These are phyloP conservation scores for Recurvomyces mirabilis DNA, from an alignment of 495 filamentous ascomycete genomes.

Conservation along the genomic window DNA sequence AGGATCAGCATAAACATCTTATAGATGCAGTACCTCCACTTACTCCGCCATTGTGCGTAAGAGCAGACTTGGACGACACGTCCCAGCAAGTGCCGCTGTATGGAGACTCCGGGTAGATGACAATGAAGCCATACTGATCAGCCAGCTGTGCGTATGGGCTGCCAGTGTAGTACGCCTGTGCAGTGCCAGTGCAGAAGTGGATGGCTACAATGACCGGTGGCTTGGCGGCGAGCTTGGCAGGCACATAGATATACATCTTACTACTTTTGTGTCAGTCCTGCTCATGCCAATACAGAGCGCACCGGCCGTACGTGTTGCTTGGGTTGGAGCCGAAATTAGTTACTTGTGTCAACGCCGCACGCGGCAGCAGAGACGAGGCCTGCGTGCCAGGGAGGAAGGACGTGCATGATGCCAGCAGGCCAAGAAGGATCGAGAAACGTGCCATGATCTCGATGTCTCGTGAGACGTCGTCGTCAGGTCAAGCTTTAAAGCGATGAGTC, in stretches of 20 bases:
- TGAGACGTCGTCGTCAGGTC: too few relatives aligned
- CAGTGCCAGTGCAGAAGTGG: conserved; percentile 26
- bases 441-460: too few relatives aligned
- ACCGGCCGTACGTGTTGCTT: neutral
- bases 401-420: too few relatives aligned
- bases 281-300: neutral
- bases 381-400: too few relatives aligned
- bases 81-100: conserved; percentile 47
- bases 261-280: neutral
- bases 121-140: conserved; percentile 41
- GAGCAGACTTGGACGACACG: conserved; percentile 35
- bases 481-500: too few relatives aligned
- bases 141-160: conserved; percentile 31
- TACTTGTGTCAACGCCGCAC: neutral
- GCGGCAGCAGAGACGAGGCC: neutral
- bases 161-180: conserved; percentile 26
- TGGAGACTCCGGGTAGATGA: conserved; percentile 41
- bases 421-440: too few relatives aligned
- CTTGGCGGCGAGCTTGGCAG: neutral
- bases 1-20: neutral
- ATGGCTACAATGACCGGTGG: neutral
- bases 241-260: neutral
- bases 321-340: neutral
- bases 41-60: conserved; percentile 40
- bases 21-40: neutral